Conservation (phyloP, 495 filamentous ascomycete species). For the Lophiotrema nucula region DNA sequence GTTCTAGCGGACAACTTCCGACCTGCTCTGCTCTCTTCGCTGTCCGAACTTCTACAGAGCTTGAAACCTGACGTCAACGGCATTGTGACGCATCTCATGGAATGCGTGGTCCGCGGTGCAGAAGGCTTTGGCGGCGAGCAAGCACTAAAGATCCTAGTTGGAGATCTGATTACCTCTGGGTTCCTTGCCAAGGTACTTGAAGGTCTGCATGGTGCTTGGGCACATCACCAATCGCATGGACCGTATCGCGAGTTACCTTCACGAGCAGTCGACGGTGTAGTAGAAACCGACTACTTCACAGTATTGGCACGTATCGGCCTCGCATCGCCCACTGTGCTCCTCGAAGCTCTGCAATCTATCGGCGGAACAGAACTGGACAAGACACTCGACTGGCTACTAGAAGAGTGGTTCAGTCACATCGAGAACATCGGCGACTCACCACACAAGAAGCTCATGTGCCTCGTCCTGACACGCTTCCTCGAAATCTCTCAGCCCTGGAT, state of each 20-base stretch:
- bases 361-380: conserved; percentile 31
- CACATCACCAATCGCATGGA: conserved; percentile 52
- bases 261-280: conserved; percentile 58
- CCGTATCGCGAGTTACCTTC: conserved; percentile 49
- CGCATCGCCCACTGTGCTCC: conserved; percentile 63
- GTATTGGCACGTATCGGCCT: conserved; percentile 79
- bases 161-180: conserved; percentile 63
- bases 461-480: conserved; percentile 79
- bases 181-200: conserved; percentile 66
- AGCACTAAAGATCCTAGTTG: conserved; percentile 61
- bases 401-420: conserved; percentile 86
- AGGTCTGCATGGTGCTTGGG: conserved; percentile 67
- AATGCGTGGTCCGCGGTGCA: conserved; percentile 68
- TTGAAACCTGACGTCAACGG: conserved; percentile 66
- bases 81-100: conserved; percentile 63
- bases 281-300: conserved; percentile 77
- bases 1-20: conserved; percentile 68
- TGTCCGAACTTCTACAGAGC: conserved; percentile 58
- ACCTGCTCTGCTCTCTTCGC: conserved; percentile 53
- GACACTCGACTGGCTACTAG: conserved; percentile 67
- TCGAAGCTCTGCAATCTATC: conserved; percentile 53
- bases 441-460: conserved; percentile 74
- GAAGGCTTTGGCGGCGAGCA: conserved; percentile 65
- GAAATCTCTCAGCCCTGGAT: conserved; percentile 61
- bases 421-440: conserved; percentile 73